Evolutionary conservation across 176 grass and related monocot genomes (phyloP).

Genomic region (Oryza coarctata): DNA sequence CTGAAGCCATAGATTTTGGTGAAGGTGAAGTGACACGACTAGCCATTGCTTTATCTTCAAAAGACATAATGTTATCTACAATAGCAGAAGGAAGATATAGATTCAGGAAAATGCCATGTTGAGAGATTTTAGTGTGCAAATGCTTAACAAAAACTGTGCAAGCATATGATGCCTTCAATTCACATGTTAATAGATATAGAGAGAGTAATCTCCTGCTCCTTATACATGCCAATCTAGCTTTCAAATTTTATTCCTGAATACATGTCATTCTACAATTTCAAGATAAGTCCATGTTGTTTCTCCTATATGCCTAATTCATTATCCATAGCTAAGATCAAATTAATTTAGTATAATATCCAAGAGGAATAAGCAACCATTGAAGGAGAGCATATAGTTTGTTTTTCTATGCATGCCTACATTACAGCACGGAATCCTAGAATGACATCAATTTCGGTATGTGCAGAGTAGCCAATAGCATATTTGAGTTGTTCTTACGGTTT

Average conservation of each 20-base stretch:
- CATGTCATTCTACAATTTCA: background rate
- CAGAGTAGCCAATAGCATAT: too few species aligned
- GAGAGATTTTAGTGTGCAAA: background rate
- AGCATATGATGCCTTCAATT: background rate
- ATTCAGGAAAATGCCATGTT: background rate
- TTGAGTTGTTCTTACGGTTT: background rate
- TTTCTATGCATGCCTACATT: background rate
- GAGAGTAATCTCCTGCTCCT: background rate
- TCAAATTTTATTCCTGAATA: background rate
- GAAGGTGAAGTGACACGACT: constrained; percentile 44
- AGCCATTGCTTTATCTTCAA: constrained; percentile 65
- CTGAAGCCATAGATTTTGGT: constrained; percentile 37
- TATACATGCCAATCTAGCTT: background rate
- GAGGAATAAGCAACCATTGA: too few species aligned
- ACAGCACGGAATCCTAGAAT: background rate
- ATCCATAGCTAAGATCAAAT: background rate
- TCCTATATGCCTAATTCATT: background rate
- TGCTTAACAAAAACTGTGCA: background rate
- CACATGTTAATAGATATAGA: background rate
- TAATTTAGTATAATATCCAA: background rate
- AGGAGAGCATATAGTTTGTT: too few species aligned
- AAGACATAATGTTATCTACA: constrained; percentile 55
- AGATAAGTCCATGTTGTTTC: background rate
- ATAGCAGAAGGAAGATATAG: constrained; percentile 4
- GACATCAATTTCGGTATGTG: too few species aligned